Conservation (phyloP, 2,329 filamentous ascomycete species). For the Exophiala phaeomuriformis region DNA sequence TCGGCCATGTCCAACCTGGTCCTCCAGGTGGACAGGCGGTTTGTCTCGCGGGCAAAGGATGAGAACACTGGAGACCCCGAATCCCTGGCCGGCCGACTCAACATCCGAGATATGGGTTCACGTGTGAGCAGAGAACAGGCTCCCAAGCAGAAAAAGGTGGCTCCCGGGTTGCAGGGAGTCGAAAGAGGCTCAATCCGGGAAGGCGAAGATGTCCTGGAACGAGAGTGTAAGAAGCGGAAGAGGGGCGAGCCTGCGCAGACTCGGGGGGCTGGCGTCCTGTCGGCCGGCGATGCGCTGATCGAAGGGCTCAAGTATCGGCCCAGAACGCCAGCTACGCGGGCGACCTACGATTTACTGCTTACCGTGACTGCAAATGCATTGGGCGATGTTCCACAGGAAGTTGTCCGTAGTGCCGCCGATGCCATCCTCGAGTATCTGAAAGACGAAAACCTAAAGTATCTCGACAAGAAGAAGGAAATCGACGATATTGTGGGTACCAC, state of each 20-base stretch:
- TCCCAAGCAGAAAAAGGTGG: constrained; percentile 70
- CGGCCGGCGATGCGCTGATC: constrained; percentile 75
- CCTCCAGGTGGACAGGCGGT: constrained; percentile 96
- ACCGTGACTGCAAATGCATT: constrained; percentile 82
- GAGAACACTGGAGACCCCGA: constrained; percentile 96
- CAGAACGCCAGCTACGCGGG: constrained; percentile 80
- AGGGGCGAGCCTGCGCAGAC: constrained; percentile 62
- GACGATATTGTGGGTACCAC: constrained; percentile 84
- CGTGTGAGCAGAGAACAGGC: constrained; percentile 71
- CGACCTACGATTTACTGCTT: constrained; percentile 88
- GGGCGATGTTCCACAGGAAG: constrained; percentile 85
- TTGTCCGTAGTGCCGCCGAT: constrained; percentile 89
- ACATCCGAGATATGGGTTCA: constrained; percentile 89
- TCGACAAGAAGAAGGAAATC: constrained; percentile 96
- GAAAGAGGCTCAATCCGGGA: constrained; percentile 70
- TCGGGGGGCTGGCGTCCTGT: constrained; percentile 69
- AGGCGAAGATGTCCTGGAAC: constrained; percentile 72
- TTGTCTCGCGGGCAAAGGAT: constrained; percentile 84
- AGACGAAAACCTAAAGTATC: constrained; percentile 90
- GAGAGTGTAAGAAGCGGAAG: constrained; percentile 82
- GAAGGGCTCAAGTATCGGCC: constrained; percentile 90
- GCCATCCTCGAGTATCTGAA: constrained; percentile 86
- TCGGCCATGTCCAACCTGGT: constrained; percentile 99
- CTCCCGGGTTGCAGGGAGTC: constrained; percentile 58
- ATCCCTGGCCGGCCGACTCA: constrained; percentile 88